Base-by-base conservation (phyloP, 2,329 filamentous ascomycete species). In the Paramyrothecium sp. region DNA sequence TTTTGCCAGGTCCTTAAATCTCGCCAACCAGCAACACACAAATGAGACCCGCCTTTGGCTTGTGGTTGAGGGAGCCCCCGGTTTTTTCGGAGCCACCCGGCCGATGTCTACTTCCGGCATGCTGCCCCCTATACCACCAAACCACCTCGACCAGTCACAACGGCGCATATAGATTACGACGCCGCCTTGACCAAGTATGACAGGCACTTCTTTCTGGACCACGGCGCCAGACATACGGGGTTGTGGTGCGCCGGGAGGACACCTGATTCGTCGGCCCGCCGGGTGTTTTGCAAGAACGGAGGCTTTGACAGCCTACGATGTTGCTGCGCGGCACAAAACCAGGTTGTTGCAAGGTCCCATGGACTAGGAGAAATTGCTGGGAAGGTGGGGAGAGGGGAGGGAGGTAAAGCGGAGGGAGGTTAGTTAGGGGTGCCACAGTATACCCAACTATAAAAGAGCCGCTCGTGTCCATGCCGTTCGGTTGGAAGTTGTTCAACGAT, bases 31-130 rank as follows among this genome's bases (percentile, higher is more conserved):
- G 26, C 26, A 30, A 30, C 38, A 17, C 38, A 44, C 5, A 16
- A 19, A 44, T 44, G 38, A 44, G 38, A 44, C 38, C 38, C 38
- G 38, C 38, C 38, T 19, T 19, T 44, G n/a, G n/a, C 13, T 44
- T 17, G 38, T 44, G 13, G 38, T 44, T 44, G 38, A 44, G n/a
- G 38, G 38, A 16, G n/a, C 13, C 38, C 21, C 23, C 30, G 49
- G 49, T 23, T 51, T 51, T 33, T 22, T 51, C 49, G 49, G 49
- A 51, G 49, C 49, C 49, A 51, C 23, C 21, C 22, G 30, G 49
- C 49, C 49, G 49, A 51, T 13, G 38, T 44, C 38, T 19, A 19
- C 38, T 44, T 44, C 38, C 38, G 38, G 38, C 13, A 44, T 44
- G n/a, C n/a, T 19, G 38, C 38, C 13, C n/a, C 38, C 38, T 44